phyloP scores from a whole-genome alignment of 1,139 yeast genomes.

The Pichia sorboxylosa region DNA sequence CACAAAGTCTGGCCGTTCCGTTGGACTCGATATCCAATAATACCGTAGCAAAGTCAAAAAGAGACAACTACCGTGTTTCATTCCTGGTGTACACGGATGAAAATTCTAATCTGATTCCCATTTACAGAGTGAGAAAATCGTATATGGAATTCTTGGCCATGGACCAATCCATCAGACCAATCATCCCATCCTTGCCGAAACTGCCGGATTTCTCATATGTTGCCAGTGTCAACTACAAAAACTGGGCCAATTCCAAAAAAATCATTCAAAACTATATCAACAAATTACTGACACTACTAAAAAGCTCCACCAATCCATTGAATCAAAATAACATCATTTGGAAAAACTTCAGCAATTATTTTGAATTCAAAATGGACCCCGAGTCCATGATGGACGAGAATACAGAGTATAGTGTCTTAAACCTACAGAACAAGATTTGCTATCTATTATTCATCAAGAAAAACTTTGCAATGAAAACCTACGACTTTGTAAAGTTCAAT shows the following conservation, averaged over 20 bases:
- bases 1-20: constrained; percentile 7
- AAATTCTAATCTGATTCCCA: constrained; percentile 17
- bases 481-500: constrained; percentile 13
- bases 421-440: constrained; percentile 10
- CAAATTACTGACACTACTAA: constrained; percentile 13
- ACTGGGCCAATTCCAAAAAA: constrained; percentile 23
- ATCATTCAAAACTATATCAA: constrained; percentile 20
- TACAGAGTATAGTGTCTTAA: constrained; percentile 8
- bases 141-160: constrained; percentile 17
- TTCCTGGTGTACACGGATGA: constrained; percentile 22
- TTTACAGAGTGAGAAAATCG: constrained; percentile 18
- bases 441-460: constrained; percentile 15
- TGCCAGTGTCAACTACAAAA: constrained; percentile 18
- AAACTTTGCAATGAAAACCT: constrained; percentile 13
- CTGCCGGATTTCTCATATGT: constrained; percentile 47
- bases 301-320: constrained; percentile 5
- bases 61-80: constrained; percentile 16
- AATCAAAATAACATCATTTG: constrained; percentile 14
- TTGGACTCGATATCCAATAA: constrained; percentile 1
- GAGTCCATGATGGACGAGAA: background rate
- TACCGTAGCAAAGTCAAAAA: constrained; percentile 19
- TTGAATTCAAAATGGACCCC: constrained; percentile 16
- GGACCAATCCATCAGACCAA: constrained; percentile 17
- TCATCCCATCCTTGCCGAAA: constrained; percentile 30
- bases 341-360: constrained; percentile 18